Base-by-base conservation (phyloP, 2,329 filamentous ascomycete species). In the Truncatella angustata region DNA sequence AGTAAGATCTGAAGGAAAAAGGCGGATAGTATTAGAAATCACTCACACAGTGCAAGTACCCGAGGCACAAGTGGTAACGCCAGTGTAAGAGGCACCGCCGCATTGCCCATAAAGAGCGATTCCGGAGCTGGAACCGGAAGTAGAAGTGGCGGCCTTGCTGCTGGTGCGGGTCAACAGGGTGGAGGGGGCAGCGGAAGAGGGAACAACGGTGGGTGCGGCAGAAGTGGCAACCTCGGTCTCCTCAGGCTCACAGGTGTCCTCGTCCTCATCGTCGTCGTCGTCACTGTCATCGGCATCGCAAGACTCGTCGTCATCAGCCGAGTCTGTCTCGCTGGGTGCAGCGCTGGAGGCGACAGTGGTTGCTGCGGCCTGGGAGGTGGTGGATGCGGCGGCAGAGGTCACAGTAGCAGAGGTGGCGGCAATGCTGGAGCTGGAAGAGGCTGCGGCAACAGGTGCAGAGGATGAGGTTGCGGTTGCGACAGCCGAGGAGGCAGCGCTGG, bases 101-200 rank as follows among this genome's bases (percentile, higher is more conserved):
- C 43, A 46, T 28, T 46, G 43, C 11, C 28, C 43, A 14, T 34
- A 46, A 9, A 46, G n/a, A n/a, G n/a, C n/a, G n/a, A n/a, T n/a
- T n/a, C n/a, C n/a, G n/a, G n/a, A n/a, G n/a, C n/a, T 5, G 10
- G 26, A 12, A n/a, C 32, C 43, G 11, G 26, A 20, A 5, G 26
- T 28, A 21, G 26, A 10, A 3, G 40, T 26, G n/a, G 40, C 20
- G 21, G 24, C 40, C 21, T 30, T 10, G 40, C 21, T 26, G 40
- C 40, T 12, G 40, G 20, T 6, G 40, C 20, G n/a, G 20, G 10
- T n/a, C 1, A 20, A 16, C 1, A 20, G 23, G 9, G n/a, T 40
- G 4, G 16, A 10, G 7, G 37, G 18, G 34, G 34, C 34, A 20
- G 14, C n/a, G 10, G 43, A 46, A 21, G 43, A 20, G 9, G 43